phyloP scores from a whole-genome alignment of 495 filamentous ascomycete species.

The Hyaloscypha hepaticicola region DNA sequence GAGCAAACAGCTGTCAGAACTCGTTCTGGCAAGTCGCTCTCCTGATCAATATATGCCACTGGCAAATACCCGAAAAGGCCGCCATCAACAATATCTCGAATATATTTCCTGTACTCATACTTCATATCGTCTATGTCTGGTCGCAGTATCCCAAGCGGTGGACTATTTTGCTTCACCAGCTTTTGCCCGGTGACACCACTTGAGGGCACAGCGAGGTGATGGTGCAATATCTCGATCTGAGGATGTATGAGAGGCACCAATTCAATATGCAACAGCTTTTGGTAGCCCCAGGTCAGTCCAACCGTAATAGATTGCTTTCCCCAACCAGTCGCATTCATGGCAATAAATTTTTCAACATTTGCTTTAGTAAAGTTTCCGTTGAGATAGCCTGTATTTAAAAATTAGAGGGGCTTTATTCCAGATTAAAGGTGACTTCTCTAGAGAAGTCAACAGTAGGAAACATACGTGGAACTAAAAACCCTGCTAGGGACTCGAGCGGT shows the following conservation, averaged over 20 bases:
- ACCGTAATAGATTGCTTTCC: slow-evolving; percentile 18
- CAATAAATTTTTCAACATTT: slow-evolving; percentile 25
- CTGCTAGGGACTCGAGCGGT: slow-evolving; percentile 26
- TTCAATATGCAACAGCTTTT: slow-evolving; percentile 10
- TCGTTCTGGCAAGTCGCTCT: slow-evolving; percentile 18
- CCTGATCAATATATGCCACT: slow-evolving; percentile 23
- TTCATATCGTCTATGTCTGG: slow-evolving; percentile 28
- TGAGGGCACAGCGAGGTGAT: slow-evolving; percentile 11
- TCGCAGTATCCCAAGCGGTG: slow-evolving; percentile 26
- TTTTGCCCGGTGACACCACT: slow-evolving; percentile 13
- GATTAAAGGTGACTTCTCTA: no score
- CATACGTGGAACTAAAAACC: slow-evolving; percentile 29
- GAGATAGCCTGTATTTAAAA: no score
- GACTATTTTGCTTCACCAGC: slow-evolving; percentile 23
- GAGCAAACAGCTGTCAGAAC: slow-evolving; percentile 18
- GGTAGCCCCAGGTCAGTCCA: slow-evolving; percentile 27
- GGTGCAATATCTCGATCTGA: slow-evolving; percentile 3
- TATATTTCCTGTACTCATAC: slow-evolving; percentile 19
- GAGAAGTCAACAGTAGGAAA: no score
- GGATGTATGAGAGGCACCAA: slow-evolving; percentile 24
- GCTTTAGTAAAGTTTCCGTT: slow-evolving; percentile 26
- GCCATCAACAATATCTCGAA: slow-evolving; percentile 26
- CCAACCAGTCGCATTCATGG: slow-evolving; percentile 22
- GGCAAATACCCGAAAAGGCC: slow-evolving; percentile 20
- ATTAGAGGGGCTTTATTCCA: no score